phyloP scores from a whole-genome alignment of 2,329 filamentous ascomycete species.

The Tolypocladium ovalisporum region DNA sequence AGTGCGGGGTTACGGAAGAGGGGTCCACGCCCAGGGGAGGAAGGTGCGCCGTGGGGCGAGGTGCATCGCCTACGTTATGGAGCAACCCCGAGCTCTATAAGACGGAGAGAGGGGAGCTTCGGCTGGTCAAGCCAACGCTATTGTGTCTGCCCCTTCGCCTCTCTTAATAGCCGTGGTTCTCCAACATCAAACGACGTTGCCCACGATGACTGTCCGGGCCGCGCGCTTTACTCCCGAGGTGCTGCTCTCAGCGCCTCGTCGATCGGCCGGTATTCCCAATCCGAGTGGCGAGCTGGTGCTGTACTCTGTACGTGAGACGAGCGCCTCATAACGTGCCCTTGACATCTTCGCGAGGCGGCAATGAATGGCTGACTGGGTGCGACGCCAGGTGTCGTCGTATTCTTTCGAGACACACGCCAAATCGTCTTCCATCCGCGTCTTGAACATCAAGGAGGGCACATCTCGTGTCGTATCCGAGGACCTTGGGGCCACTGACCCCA shows the following conservation, averaged over 20 bases:
- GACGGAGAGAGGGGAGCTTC: neutral
- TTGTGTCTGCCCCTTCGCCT: neutral
- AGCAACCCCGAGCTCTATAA: neutral
- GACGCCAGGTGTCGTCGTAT: slow-evolving; percentile 54
- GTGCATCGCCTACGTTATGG: neutral
- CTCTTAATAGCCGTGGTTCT: neutral
- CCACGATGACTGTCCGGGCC: slow-evolving; percentile 56
- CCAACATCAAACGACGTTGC: neutral
- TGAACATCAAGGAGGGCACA: slow-evolving; percentile 58
- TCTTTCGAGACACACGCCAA: slow-evolving; percentile 67
- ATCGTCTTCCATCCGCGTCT: slow-evolving; percentile 55
- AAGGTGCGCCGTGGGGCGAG: neutral
- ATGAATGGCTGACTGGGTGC: neutral
- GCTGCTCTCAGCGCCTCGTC: slow-evolving; percentile 63
- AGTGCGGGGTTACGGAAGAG: neutral
- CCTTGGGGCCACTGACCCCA: slow-evolving; percentile 54
- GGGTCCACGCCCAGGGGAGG: neutral
- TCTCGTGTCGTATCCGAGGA: slow-evolving; percentile 57
- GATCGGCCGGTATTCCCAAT: slow-evolving; percentile 62
- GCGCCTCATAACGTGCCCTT: neutral
- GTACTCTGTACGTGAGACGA: slow-evolving; percentile 41
- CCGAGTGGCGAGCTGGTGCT: slow-evolving; percentile 50
- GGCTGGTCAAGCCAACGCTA: neutral
- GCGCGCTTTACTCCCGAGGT: slow-evolving; percentile 67
- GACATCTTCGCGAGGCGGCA: neutral